These are phyloP conservation scores for Rhododendron henanense DNA, from an alignment of 148 eudicot genomes.

Conservation along the genomic window DNA sequence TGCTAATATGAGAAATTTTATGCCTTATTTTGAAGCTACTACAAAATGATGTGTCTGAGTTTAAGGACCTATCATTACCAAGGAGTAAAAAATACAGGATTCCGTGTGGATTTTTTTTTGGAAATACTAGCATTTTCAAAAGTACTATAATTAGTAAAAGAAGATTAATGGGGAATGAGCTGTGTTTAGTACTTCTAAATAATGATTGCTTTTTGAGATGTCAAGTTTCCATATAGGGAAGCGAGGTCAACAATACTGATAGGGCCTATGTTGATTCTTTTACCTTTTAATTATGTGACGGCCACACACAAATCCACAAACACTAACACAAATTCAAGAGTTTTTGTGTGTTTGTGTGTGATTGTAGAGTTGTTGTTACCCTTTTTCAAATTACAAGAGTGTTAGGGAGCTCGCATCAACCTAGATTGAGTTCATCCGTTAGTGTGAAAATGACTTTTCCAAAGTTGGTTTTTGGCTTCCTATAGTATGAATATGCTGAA, in stretches of 20 bases:
- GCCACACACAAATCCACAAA: no score
- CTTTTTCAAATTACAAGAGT: neutral
- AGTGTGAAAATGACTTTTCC: neutral
- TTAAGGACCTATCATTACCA: no score
- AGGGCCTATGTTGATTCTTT: neutral
- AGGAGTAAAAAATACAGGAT: neutral
- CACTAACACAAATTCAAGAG: no score
- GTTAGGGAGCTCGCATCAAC: neutral
- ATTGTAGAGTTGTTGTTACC: no score
- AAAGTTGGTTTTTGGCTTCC: no score
- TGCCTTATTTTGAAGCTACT: neutral
- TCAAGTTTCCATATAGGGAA: slow-evolving; percentile 22
- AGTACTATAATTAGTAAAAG: neutral
- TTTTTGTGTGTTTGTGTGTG: no score
- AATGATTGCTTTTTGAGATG: slow-evolving; percentile 19
- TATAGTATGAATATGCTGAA: no score
- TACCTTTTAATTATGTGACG: no score
- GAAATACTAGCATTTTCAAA: neutral
- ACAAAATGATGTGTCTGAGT: neutral
- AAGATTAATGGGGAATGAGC: slow-evolving; percentile 3
- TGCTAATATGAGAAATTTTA: neutral
- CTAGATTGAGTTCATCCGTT: neutral
- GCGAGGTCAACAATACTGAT: neutral
- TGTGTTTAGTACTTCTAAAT: slow-evolving; percentile 8
- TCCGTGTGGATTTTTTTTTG: neutral